These are phyloP conservation scores for Puccinia brachypodii DNA, from an alignment of 1,284 basidiomycete species.

Conservation along the genomic window DNA sequence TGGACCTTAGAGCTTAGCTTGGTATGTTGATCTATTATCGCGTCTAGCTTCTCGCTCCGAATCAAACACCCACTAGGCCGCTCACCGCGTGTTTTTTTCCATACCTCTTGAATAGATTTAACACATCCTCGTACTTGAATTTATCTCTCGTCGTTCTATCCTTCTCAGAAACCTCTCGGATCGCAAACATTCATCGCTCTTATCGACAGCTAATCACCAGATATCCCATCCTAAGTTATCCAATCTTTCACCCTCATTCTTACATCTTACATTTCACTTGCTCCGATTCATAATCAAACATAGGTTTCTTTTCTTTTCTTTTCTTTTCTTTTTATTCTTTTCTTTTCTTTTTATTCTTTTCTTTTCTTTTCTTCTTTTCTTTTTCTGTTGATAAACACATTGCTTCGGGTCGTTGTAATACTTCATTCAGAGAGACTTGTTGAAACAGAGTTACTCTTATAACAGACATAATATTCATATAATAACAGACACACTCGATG, in stretches of 20 bases:
- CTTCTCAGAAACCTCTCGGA: background rate
- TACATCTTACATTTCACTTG: background rate
- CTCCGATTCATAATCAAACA: background rate
- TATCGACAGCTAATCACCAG: background rate
- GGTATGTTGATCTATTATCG: slow-evolving; percentile 62
- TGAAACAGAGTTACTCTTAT: background rate
- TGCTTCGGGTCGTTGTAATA: background rate
- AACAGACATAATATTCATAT: background rate
- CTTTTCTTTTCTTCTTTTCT: no score
- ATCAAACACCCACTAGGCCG: background rate
- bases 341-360: no score
- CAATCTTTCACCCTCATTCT: background rate
- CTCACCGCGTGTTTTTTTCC: background rate
- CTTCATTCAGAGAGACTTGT: background rate
- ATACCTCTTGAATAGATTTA: background rate
- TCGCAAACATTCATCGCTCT: slow-evolving; percentile 4
- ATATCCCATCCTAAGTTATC: background rate
- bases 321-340: no score
- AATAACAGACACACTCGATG: background rate
- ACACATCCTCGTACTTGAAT: background rate
- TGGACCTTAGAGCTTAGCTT: slow-evolving; percentile 97
- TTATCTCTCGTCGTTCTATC: background rate
- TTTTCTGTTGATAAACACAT: no score
- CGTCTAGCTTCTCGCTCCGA: background rate
- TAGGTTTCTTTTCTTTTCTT: no score